Conservation (phyloP, 2,329 filamentous ascomycete genomes). For the Neopestalotiopsis clavispora region DNA sequence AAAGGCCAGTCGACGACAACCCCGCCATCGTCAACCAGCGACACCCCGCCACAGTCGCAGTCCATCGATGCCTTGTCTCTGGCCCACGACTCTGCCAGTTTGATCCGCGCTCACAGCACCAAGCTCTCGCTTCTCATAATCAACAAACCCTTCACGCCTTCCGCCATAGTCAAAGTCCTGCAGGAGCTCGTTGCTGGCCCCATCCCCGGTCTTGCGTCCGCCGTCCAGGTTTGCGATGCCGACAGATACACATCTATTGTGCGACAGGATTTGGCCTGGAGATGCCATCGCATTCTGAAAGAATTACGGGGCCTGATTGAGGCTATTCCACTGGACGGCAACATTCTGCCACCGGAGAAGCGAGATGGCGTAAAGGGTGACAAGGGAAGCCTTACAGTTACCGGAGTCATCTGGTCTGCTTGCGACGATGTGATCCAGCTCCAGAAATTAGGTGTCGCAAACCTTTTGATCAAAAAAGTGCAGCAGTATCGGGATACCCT, state of each 20-base stretch:
- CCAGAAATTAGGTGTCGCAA: constrained; percentile 69
- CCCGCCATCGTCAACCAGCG: constrained; percentile 21
- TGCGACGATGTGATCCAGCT: constrained; percentile 76
- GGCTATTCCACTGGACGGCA: constrained; percentile 64
- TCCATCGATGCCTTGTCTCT: constrained; percentile 67
- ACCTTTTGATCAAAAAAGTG: constrained; percentile 72
- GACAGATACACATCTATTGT: constrained; percentile 67
- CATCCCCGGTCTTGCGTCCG: constrained; percentile 76
- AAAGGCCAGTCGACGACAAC: constrained; percentile 29
- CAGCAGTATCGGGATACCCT: constrained; percentile 77
- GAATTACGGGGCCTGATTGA: constrained; percentile 67
- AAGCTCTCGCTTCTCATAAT: constrained; percentile 87
- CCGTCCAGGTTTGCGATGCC: constrained; percentile 68
- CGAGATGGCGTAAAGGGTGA: constrained; percentile 48
- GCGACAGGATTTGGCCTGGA: constrained; percentile 65
- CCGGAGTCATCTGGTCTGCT: constrained; percentile 81
- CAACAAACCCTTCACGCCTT: constrained; percentile 84
- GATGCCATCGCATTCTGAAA: constrained; percentile 63
- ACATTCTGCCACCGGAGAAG: constrained; percentile 50
- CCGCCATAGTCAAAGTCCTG: constrained; percentile 73
- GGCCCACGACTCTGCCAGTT: constrained; percentile 71
- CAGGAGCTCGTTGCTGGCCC: constrained; percentile 73
- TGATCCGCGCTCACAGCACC: constrained; percentile 83
- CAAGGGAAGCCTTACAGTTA: constrained; percentile 65
- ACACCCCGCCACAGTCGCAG: constrained; percentile 22